Evolutionary conservation across 192 early-diverging fungal species (phyloP), one percentile per base, ranked within the genome.

Genomic region (Podila epigama): DNA sequence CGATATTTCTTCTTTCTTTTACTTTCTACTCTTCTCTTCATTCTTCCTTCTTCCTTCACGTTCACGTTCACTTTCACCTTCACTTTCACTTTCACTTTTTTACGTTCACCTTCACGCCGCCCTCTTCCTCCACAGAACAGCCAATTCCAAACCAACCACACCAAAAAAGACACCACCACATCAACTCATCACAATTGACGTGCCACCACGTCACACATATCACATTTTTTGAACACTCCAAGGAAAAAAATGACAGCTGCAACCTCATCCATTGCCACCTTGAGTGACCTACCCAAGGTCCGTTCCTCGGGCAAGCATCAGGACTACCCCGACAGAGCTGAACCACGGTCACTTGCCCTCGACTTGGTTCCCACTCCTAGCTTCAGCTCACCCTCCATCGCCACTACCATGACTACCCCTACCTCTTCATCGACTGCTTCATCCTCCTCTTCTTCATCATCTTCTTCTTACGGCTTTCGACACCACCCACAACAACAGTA

Each of bases 311-410:
- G 34, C 36, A 52, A 72, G 35, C 71, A 61, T 16, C 20, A 33
- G 4, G 71, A 75, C 11, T 75, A 75, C 37, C 57, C 53, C 28
- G 71, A 75, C 36, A 66, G 64, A 48, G 27, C 64, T 22, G 71
- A 75, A 35, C 71, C 71, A 27, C 65, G 71, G 68, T 65, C 70
- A 27, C 8, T 39, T 25, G 41, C 58, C 58, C 25, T 50, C 31
- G 39, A 60, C 12, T 15, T 63, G 4, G 41, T 29, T 13, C 41
- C 41, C 20, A n/a, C 41, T n/a, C 41, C 41, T n/a, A 44, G 20
- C 41, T 44, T n/a, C 41, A 53, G 20, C n/a, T 22, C 51, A 15
- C 13, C 51, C n/a, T 22, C 51, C 28, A 22, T 25, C 8, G 13
- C 13, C 22, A 22, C 51, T 4, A 29, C 51, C 13, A 53, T 15